These are phyloP conservation scores for Yamadazyma pseudoaaseri DNA, from an alignment of 1,139 yeast species.

Conservation along the genomic window DNA sequence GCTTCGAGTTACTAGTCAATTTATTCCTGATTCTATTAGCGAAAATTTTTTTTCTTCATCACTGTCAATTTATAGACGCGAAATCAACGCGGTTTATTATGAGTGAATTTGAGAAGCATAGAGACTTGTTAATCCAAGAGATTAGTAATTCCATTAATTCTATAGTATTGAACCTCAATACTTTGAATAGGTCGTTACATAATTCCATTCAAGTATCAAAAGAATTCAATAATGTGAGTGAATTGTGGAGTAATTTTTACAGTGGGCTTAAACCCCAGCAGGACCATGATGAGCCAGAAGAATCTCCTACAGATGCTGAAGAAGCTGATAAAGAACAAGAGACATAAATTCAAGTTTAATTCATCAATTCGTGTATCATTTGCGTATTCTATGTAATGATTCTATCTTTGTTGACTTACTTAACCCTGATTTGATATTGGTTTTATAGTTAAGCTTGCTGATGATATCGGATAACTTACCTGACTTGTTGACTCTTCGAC, in stretches of 20 bases:
- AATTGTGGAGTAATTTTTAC: slow-evolving; percentile 44
- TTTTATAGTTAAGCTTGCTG: slow-evolving; percentile 10
- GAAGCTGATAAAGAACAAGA: slow-evolving; percentile 3
- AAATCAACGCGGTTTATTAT: slow-evolving; percentile 3
- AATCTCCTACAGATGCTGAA: slow-evolving; percentile 3
- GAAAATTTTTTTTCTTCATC: slow-evolving; percentile 1
- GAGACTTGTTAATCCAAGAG: slow-evolving; percentile 45
- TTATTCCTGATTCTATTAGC: slow-evolving; percentile 7
- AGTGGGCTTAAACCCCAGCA: slow-evolving; percentile 27
- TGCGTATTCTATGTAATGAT: slow-evolving; percentile 25
- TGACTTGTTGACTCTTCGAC: slow-evolving; percentile 6
- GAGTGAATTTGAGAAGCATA: slow-evolving; percentile 39
- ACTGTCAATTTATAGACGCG: slow-evolving; percentile 1
- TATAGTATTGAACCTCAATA: slow-evolving; percentile 41
- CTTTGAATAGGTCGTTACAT: slow-evolving; percentile 40
- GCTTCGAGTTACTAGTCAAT: slow-evolving; percentile 14
- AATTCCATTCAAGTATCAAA: slow-evolving; percentile 46
- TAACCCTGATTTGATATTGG: slow-evolving; percentile 29
- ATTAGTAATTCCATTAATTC: slow-evolving; percentile 39
- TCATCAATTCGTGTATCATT: slow-evolving; percentile 4
- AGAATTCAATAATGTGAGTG: slow-evolving; percentile 46
- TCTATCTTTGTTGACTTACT: slow-evolving; percentile 29
- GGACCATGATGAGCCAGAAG: slow-evolving; percentile 4
- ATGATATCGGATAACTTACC: slow-evolving; percentile 16
- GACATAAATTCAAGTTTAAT: slow-evolving; percentile 1